Percentiles rank a stretch among this genome's conserved stretches.
These are phyloP conservation scores for Botrytis medusae DNA, from an alignment of 2,329 filamentous ascomycete species.

Conservation along the genomic window DNA sequence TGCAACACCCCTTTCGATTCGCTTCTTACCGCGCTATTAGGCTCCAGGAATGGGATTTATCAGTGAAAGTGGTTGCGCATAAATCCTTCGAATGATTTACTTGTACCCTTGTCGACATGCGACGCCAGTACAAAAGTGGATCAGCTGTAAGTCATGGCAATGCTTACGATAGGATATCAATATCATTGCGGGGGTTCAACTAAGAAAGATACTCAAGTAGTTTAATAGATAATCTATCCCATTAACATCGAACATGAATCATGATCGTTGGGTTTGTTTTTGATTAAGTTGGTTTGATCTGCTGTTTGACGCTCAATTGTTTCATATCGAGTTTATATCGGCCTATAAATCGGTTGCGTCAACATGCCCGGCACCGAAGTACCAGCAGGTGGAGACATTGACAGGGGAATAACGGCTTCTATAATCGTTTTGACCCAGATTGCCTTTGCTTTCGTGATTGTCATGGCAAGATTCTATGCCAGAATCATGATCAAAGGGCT, in stretches of 20 bases:
- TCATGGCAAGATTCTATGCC: conserved; percentile 19
- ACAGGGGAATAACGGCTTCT: conserved; percentile 2
- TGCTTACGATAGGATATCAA: conserved; percentile 8
- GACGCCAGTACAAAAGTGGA: not conserved
- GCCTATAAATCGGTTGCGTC: not conserved
- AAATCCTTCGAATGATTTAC: not conserved
- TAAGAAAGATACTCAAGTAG: not conserved
- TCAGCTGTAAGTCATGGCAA: conserved; percentile 1
- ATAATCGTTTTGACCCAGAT: conserved; percentile 10
- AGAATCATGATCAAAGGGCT: conserved; percentile 12
- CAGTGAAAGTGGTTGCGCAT: not conserved
- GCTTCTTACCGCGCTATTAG: conserved; percentile 7
- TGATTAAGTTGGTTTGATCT: not conserved
- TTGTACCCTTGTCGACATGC: conserved; percentile 6
- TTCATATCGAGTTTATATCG: not conserved
- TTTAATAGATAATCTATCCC: not conserved
- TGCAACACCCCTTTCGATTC: conserved; percentile 4
- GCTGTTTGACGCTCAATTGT: not conserved
- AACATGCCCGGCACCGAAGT: not conserved
- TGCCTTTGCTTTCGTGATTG: conserved; percentile 14
- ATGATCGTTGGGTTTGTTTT: not conserved
- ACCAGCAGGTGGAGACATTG: conserved; percentile 14
- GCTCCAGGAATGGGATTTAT: not conserved
- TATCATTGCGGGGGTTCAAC: not conserved
- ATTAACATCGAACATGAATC: not conserved